Conservation (phyloP, 2,329 filamentous ascomycete genomes). For the Cordyceps cateniannulata region DNA sequence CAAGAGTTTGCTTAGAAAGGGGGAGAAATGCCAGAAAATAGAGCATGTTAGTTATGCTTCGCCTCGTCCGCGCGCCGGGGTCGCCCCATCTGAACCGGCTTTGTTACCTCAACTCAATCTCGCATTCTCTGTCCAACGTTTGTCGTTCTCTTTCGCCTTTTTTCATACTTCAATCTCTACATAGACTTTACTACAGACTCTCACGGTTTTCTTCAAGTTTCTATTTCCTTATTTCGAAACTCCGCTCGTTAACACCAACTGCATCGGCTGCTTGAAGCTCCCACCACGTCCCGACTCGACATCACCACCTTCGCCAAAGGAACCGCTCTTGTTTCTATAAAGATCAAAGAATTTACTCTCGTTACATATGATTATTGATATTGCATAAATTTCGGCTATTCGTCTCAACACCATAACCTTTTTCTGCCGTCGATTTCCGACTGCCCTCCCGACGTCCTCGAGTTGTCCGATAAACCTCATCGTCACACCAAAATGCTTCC, state of each 20-base stretch:
- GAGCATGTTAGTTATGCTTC: neutral
- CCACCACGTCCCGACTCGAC: too few relatives aligned
- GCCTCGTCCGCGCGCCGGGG: neutral
- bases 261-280: too few relatives aligned
- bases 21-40: neutral
- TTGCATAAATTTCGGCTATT: too few relatives aligned
- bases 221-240: neutral
- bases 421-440: neutral
- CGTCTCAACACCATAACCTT: neutral
- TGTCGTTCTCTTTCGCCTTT: neutral
- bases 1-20: slow-evolving; percentile 6
- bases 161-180: neutral
- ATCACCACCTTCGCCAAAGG: too few relatives aligned
- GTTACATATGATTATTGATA: neutral
- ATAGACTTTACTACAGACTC: neutral
- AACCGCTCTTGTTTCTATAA: too few relatives aligned
- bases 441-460: neutral
- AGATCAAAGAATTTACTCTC: neutral
- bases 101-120: neutral
- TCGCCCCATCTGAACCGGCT: neutral
- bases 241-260: neutral
- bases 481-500: neutral
- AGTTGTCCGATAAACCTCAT: neutral
- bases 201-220: neutral
- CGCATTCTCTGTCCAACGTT: neutral